Evolutionary conservation across 2,329 filamentous ascomycete genomes (phyloP), one percentile per base, ranked within the genome.

Genomic region (Colletotrichum sp.): DNA sequence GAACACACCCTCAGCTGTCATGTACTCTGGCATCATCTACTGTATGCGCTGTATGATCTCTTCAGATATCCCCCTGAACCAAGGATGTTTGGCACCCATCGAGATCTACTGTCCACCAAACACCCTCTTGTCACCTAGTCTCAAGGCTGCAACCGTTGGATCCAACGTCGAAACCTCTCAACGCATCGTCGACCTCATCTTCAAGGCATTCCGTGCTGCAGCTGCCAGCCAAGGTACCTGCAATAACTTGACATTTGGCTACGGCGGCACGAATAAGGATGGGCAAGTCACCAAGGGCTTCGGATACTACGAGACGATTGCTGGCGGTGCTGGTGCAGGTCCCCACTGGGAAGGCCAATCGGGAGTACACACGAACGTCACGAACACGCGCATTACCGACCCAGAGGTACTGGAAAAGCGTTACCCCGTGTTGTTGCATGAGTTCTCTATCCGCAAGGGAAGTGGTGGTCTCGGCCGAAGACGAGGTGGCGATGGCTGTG

Each of bases 11-110:
- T 61, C 59, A 1, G 79, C 80, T 15, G 80, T 82, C n/a, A 81
- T 79, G 7, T 79, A 82, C 67, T 81, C 80, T n/a, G 80, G 80
- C 13, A 64, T 81, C 13, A 81, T 82, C 59, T 85, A 82, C 75
- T 78, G 68, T 10, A 77, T 98, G 18, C 92, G 95, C 52, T 95
- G 93, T 80, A 88, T 98, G 74, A 95, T 98, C 80, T 92, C 90
- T 48, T 91, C 94, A 79, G 94, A 96, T 78, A 96, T 98, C 16
- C 95, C 95, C 0, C 89, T 97, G 6, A 98, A 97, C 85, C 95
- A 97, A 84, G 95, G 95, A 78, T 97, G 95, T 78, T 87, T 97
- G 3, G 91, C 91, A 66, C 95, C 95, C 1, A 94, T 96, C 79
- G 90, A 92, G 67, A 93, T 97, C 81, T 87, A 88, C 61, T 95